phyloP scores from a whole-genome alignment of 768 basidiomycete genomes.

The Trametes cubensis region DNA sequence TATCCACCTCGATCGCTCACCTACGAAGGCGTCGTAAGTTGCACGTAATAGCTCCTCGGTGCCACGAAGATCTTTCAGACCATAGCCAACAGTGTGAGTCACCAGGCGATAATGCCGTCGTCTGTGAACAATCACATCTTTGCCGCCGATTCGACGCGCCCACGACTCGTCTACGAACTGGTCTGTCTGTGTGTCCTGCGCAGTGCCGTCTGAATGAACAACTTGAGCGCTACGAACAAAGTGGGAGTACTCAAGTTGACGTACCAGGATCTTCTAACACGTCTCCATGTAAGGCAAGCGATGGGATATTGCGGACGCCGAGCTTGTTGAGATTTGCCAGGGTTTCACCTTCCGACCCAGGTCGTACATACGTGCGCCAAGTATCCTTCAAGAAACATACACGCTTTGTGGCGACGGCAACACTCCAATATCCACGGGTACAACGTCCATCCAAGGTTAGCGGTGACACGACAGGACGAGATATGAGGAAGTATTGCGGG shows the following conservation, averaged over 20 bases:
- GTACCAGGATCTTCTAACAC: neutral
- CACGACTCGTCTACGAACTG: neutral
- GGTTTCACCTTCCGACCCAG: neutral
- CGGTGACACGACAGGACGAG: slow-evolving; percentile 12
- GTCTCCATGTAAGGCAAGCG: slow-evolving; percentile 4
- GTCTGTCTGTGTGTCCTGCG: neutral
- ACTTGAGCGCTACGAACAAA: no score
- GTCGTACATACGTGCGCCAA: neutral
- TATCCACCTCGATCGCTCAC: neutral
- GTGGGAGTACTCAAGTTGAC: no score
- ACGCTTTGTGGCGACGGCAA: neutral
- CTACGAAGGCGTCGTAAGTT: neutral
- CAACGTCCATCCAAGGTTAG: slow-evolving; percentile 1
- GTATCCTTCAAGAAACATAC: slow-evolving; percentile 20
- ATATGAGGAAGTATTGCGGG: neutral
- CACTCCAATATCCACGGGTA: slow-evolving; percentile 18
- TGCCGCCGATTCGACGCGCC: neutral
- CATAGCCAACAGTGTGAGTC: neutral
- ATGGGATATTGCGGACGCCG: slow-evolving; percentile 9
- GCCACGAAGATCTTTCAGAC: neutral
- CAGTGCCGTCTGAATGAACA: neutral
- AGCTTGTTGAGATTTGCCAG: neutral
- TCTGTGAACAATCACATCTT: neutral
- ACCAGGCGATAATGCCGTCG: neutral
- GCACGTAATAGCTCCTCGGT: slow-evolving; percentile 10